These are phyloP conservation scores for Calocybe cyanea DNA, from an alignment of 768 basidiomycete species.

Conservation along the genomic window DNA sequence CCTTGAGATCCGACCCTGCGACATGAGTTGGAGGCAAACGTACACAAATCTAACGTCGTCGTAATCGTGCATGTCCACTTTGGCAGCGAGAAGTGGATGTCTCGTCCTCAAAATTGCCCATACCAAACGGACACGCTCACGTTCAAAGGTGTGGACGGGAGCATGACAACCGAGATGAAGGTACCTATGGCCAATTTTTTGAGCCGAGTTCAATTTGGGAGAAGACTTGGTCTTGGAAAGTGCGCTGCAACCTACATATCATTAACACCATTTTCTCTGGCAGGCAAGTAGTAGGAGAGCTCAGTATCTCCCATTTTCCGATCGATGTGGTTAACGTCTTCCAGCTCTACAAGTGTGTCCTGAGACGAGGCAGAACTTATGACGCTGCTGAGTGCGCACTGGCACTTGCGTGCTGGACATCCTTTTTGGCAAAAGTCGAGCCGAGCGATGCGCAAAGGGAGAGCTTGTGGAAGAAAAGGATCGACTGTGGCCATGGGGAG, in stretches of 20 bases:
- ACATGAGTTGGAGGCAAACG: conserved; percentile 18
- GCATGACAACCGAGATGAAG: conserved; percentile 68
- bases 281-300: conserved; percentile 75
- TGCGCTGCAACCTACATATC: conserved; percentile 78
- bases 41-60: conserved; percentile 67
- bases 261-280: conserved; percentile 77
- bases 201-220: no score
- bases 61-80: conserved; percentile 56
- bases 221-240: no score
- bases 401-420: conserved; percentile 7
- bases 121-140: conserved; percentile 47
- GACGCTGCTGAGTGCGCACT: background rate
- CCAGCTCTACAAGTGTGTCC: conserved; percentile 15
- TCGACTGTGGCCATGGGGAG: background rate
- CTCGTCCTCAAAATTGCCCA: conserved; percentile 72
- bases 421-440: conserved; percentile 1
- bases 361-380: conserved; percentile 15
- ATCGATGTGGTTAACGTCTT: conserved; percentile 27
- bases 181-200: conserved; percentile 67
- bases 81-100: conserved; percentile 70
- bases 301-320: conserved; percentile 72
- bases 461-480: background rate
- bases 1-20: background rate
- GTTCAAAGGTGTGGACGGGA: conserved; percentile 35
- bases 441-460: background rate